Base-by-base conservation (phyloP, 2,329 filamentous ascomycete species). In the Chrysosphaeria jannelii region DNA sequence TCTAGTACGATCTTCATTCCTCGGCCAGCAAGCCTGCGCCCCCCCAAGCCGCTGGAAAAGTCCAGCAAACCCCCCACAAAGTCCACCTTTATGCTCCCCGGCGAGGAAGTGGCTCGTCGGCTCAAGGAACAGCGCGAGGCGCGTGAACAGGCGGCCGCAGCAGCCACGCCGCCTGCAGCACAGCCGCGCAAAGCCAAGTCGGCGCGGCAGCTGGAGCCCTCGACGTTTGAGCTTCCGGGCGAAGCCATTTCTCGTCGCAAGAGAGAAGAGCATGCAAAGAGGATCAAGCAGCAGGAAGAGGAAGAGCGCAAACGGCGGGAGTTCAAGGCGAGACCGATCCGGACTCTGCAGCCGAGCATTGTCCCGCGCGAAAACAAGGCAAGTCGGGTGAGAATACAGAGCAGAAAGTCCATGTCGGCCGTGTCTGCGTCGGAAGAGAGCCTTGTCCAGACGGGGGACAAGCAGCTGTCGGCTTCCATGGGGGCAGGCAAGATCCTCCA, bases 221-320 rank as follows among this genome's bases (percentile, higher is more conserved):
- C 62, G 8, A 50, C 42, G 5, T 68, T 67, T 39, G 59, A 66
- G 39, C 46, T 69, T 20, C 60, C 62, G 0, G 61, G 62, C 6
- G 63, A 68, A 34, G 55, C 53, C 4, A 53, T 66, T 23, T 57
- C 53, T 3, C 44, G 51, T 2, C 43, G 48, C 14, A 57, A 62
- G 42, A 45, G 52, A 31, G 49, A 65, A 40, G 46, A 59, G 35
- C 47, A 51, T 25, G 51, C 63, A 33, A 46, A 55, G 27, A 53
- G 49, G 30, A 40, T 66, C 20, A 51, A 45, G 29, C 49, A 48
- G 4, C 49, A 64, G 33, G 58, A 61, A 33, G 59, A 65, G 31
- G 60, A 64, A 31, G 55, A 61, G 29, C 51, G 46, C 13, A 57
- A 49, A 38, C 50, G 52, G 26, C 55, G 61, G 26, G 57, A 66